Evolutionary conservation across 2,329 filamentous ascomycete species (phyloP), one percentile per base, ranked within the genome.

Genomic region (Cercospora sp.): DNA sequence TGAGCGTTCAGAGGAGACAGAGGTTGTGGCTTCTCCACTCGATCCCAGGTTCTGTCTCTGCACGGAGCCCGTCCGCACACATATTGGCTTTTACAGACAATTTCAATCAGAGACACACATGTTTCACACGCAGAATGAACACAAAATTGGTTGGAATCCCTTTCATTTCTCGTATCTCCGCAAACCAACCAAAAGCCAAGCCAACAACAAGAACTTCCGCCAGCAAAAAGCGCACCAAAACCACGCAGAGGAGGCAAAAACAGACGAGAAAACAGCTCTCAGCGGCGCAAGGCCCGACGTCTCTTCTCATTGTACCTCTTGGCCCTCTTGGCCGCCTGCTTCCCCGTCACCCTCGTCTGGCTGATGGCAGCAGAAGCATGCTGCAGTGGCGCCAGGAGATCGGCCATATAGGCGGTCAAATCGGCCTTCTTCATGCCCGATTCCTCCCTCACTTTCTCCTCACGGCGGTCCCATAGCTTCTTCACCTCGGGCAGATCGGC

Each of bases 391-490:
- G 28, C 28, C 18, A 59, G 6, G 1, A 64, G 53, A 23, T 64
- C 62, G 2, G 23, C 12, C 53, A 64, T 59, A 4, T 59, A 64
- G 16, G 33, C 51, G 16, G 7, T 36, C 61, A 64, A 13, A 23
- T 36, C 51, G 20, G 16, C 33, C 20, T 53, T 36, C 5, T 48
- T 33, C 36, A 45, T 36, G 12, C 48, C 42, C 28, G 36, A 31
- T 20, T 26, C 30, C n/a, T 18, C 45, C 57, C 66, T 60, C 39
- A 66, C 28, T 12, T 7, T 13, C 18, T 48, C 48, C 48, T 63
- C 63, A 3, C 65, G 53, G 12, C 18, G 33, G 10, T 66, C 60
- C 69, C 67, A 71, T 28, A 66, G 36, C 30, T 64, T 67, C 20
- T 30, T 59, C 16, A 68, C 61, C 23, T 62, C 60, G 18, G 28